Evolutionary conservation across 768 basidiomycete genomes (phyloP).

Genomic region (Auricularia cornea): DNA sequence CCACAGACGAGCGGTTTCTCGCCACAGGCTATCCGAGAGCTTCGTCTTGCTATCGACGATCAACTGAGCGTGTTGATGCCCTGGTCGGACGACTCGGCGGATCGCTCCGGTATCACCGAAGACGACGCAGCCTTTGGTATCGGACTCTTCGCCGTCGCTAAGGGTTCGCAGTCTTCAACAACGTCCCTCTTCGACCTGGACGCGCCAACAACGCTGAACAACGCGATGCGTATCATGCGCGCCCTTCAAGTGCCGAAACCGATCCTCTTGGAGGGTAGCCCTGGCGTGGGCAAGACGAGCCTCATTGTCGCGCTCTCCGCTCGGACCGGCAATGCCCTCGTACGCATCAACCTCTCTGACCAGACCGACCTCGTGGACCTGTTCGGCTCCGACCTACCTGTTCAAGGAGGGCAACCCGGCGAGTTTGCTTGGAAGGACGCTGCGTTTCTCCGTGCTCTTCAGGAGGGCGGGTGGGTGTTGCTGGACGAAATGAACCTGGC

Average conservation of each 20-base stretch:
- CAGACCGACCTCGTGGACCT: conserved; percentile 95
- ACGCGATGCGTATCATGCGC: conserved; percentile 80
- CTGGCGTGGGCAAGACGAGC: conserved; percentile 97
- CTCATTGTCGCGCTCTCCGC: conserved; percentile 81
- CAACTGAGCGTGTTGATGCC: conserved; percentile 54
- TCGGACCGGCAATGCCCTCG: conserved; percentile 66
- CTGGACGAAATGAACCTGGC: conserved; percentile 99
- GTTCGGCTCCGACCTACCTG: conserved; percentile 92
- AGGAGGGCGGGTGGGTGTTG: conserved; percentile 95
- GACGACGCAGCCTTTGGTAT: conserved; percentile 37
- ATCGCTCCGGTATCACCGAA: conserved; percentile 25
- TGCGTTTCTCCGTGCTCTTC: conserved; percentile 86
- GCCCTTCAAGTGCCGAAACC: conserved; percentile 88
- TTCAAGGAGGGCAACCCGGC: conserved; percentile 82
- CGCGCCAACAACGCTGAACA: conserved; percentile 82
- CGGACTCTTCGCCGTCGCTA: conserved; percentile 65
- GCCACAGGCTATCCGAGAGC: conserved; percentile 41
- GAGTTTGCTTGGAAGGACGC: conserved; percentile 98
- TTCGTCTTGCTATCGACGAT: conserved; percentile 49
- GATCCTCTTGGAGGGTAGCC: conserved; percentile 92
- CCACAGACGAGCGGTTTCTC: conserved; percentile 66
- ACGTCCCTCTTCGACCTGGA: conserved; percentile 60
- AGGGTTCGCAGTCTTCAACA: conserved; percentile 36
- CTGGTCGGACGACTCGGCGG: conserved; percentile 21
- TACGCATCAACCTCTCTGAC: conserved; percentile 94